Conservation (phyloP, 2,329 filamentous ascomycete species). For the Xylaria sp. region DNA sequence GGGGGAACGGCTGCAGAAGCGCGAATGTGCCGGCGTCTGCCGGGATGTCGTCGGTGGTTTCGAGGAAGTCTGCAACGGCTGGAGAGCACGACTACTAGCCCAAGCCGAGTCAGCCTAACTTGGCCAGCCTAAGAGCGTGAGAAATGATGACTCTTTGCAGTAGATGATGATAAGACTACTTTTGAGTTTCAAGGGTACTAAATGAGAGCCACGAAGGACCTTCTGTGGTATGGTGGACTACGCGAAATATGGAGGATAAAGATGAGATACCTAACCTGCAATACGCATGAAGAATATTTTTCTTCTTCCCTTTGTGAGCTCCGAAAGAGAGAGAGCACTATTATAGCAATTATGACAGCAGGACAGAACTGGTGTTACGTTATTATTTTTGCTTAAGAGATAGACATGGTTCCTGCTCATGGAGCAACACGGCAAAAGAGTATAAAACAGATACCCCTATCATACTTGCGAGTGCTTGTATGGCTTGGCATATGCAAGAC, state of each 20-base stretch:
- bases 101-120: conserved; percentile 61
- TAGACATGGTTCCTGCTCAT: conserved; percentile 19
- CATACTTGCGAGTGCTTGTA: not conserved
- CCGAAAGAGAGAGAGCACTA: conserved; percentile 14
- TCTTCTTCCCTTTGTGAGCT: conserved; percentile 25
- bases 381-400: conserved; percentile 7
- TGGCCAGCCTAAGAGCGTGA: not conserved
- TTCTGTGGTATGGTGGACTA: conserved; percentile 19
- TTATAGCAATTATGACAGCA: conserved; percentile 7
- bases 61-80: conserved; percentile 87
- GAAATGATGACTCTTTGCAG: not conserved
- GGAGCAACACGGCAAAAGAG: conserved; percentile 14
- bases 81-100: conserved; percentile 79
- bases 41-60: conserved; percentile 91
- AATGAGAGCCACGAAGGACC: conserved; percentile 2
- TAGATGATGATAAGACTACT: not conserved
- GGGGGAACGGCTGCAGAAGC: conserved; percentile 77
- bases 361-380: conserved; percentile 22
- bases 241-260: conserved; percentile 17
- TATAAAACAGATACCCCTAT: not conserved
- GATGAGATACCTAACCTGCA: conserved; percentile 22
- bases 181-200: not conserved
- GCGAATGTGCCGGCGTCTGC: conserved; percentile 87
- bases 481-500: not conserved
- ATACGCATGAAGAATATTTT: conserved; percentile 15